These are phyloP conservation scores for Hypoxylon sp. DNA, from an alignment of 2,329 filamentous ascomycete genomes.

Conservation along the genomic window DNA sequence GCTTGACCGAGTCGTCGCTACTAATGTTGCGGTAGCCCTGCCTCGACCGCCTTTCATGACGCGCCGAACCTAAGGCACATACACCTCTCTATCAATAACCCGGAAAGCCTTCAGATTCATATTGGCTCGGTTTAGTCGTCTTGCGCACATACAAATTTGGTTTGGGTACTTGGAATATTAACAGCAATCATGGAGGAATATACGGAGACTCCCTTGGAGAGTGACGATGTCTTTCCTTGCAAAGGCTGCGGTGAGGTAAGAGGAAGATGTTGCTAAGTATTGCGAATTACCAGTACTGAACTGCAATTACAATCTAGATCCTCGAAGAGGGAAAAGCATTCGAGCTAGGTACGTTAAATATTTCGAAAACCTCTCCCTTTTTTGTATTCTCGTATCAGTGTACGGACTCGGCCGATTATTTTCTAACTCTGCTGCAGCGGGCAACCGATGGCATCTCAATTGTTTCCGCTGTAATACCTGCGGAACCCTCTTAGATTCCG, in stretches of 20 bases:
- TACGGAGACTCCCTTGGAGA: conserved; percentile 75
- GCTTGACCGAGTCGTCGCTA: conserved; percentile 1
- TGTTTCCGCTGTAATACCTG: conserved; percentile 99
- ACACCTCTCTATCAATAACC: conserved; percentile 12
- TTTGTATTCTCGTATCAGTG: conserved; percentile 6
- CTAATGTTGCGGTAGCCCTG: conserved; percentile 38
- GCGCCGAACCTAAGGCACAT: conserved; percentile 27
- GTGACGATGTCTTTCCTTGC: conserved; percentile 88
- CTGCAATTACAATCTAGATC: conserved; percentile 70
- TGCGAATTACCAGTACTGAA: conserved; percentile 30
- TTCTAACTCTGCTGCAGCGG: conserved; percentile 69
- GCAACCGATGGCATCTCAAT: conserved; percentile 98
- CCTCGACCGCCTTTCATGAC: conserved; percentile 43
- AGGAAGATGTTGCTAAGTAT: conserved; percentile 44
- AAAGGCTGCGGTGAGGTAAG: conserved; percentile 92
- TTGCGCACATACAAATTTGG: conserved; percentile 22
- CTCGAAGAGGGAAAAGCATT: conserved; percentile 99
- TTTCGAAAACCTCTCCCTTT: neutral
- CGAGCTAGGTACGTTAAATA: conserved; percentile 79
- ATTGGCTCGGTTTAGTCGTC: conserved; percentile 15
- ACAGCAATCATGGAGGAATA: conserved; percentile 68
- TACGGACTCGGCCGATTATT: neutral
- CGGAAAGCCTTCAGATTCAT: conserved; percentile 4
- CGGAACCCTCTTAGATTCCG: conserved; percentile 94
- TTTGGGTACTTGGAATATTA: conserved; percentile 32